Evolutionary conservation across 345 rosid species (phyloP), one percentile per base, ranked within the genome.

Genomic region (Eucalyptus pumila): DNA sequence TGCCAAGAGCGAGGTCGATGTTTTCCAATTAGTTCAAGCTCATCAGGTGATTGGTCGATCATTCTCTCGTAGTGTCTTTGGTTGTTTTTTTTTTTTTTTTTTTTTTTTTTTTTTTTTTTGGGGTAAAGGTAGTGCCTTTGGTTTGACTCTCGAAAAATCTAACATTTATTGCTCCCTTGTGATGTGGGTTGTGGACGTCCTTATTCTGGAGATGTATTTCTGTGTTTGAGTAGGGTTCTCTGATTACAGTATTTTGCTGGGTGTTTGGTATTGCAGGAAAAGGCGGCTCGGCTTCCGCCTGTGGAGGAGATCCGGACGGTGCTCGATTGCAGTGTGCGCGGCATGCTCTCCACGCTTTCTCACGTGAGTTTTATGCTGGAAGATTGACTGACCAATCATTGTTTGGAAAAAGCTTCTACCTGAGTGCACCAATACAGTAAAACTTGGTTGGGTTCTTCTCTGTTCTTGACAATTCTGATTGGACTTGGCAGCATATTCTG

Each of bases 321-420:
- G 90, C 96, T 97, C 88, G 87, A 95, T 89, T 90, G 91, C 88
- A 94, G 95, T 86, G 87, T 91, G 14, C 90, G 96, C 1, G 99
- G 97, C 88, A 91, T 93, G 95, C 96, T 97, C 72, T 96, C 99
- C 47, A 97, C 99, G 48, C 91, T 95, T 91, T 96, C 99, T 76
- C 94, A 96, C 96, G 99, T 96, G 89, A 92, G 92, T 89, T 54
- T 54, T 37, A 87, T 87, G 21, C 9, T 72, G 67, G 60, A 62
- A 81, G 69, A 26, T 58, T 86, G 52, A 87, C 76, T 80, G 26
- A 44, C 86, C 40, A 17, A 50, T 27, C 47, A 42, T 56, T 86
- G 26, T 30, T 49, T 85, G n/a, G 21, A 62, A 72, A 24, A 69
- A 69, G 40, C 24, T 86, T 45, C 26, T 52, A 56, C 44, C 16